Percentiles rank a stretch among this genome's conserved stretches.
These are phyloP conservation scores for Yamadazyma sp. DNA, from an alignment of 805 yeast species.

Conservation along the genomic window DNA sequence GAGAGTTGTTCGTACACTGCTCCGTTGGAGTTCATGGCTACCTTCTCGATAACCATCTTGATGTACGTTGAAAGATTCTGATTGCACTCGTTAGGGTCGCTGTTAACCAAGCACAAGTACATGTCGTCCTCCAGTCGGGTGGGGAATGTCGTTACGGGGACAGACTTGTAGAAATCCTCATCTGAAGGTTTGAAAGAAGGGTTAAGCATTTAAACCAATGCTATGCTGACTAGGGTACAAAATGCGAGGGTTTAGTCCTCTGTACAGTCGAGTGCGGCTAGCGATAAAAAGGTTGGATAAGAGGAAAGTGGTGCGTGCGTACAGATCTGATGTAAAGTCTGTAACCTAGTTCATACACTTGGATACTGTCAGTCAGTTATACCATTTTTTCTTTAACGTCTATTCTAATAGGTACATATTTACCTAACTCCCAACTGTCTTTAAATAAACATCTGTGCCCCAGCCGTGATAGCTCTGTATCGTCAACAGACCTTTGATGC, in stretches of 20 bases:
- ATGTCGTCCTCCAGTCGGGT: constrained; percentile 8
- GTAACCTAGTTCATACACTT: too few species aligned
- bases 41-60: constrained; percentile 33
- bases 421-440: constrained; percentile 31
- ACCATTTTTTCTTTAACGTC: too few species aligned
- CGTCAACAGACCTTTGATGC: constrained; percentile 38
- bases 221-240: too few species aligned
- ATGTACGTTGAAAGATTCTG: constrained; percentile 34
- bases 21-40: constrained; percentile 11
- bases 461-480: constrained; percentile 44
- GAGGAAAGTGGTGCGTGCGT: too few species aligned
- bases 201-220: too few species aligned
- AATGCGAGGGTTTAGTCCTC: too few species aligned
- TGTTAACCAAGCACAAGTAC: constrained; percentile 24
- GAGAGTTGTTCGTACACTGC: constrained; percentile 32
- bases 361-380: too few species aligned
- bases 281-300: too few species aligned
- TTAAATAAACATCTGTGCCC: constrained; percentile 47
- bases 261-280: too few species aligned
- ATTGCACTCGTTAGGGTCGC: constrained; percentile 42
- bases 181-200: too few species aligned
- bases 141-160: constrained; percentile 4
- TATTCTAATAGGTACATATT: neutral
- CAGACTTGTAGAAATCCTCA: too few species aligned
- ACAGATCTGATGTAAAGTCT: too few species aligned